phyloP scores from a whole-genome alignment of 2,329 filamentous ascomycete genomes.

The Penicillium sp. region DNA sequence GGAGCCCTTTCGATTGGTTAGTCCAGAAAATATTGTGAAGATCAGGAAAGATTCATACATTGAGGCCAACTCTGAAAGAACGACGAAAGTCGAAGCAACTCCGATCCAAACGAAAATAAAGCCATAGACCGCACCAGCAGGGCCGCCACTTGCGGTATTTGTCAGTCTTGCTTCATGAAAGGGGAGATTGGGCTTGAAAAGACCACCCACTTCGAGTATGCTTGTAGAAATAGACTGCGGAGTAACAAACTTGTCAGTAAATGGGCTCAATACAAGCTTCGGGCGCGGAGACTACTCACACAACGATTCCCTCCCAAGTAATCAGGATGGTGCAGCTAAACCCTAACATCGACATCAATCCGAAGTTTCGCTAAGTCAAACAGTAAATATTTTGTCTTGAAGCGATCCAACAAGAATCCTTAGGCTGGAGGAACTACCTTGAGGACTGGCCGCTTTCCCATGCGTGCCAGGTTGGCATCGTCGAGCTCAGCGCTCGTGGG shows the following conservation, averaged over 20 bases:
- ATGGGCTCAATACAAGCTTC: neutral
- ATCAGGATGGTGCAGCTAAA: constrained; percentile 50
- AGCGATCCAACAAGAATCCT: neutral
- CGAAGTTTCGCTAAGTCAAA: constrained; percentile 45
- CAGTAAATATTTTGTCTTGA: neutral
- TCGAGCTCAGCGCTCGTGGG: constrained; percentile 39
- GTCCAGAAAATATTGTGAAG: neutral
- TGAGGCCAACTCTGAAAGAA: constrained; percentile 42
- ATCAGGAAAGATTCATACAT: constrained; percentile 34
- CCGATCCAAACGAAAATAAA: constrained; percentile 44
- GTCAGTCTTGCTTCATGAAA: constrained; percentile 3
- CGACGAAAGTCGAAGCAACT: constrained; percentile 34
- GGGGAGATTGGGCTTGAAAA: neutral
- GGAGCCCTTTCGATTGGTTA: constrained; percentile 33
- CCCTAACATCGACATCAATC: constrained; percentile 49
- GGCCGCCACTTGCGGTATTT: constrained; percentile 37
- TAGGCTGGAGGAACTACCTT: constrained; percentile 34
- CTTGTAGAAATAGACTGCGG: constrained; percentile 27
- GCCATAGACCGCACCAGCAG: constrained; percentile 42
- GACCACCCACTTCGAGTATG: constrained; percentile 30
- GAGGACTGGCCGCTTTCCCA: constrained; percentile 59
- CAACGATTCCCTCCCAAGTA: constrained; percentile 49
- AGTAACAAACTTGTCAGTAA: neutral
- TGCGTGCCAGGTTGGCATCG: constrained; percentile 54
- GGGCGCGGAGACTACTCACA: constrained; percentile 32